A percentile compares a stretch with the other conserved stretches of the same genome.
Evolutionary conservation across 805 yeast genomes (phyloP).

Genomic region (Spathaspora hagerdaliae): DNA sequence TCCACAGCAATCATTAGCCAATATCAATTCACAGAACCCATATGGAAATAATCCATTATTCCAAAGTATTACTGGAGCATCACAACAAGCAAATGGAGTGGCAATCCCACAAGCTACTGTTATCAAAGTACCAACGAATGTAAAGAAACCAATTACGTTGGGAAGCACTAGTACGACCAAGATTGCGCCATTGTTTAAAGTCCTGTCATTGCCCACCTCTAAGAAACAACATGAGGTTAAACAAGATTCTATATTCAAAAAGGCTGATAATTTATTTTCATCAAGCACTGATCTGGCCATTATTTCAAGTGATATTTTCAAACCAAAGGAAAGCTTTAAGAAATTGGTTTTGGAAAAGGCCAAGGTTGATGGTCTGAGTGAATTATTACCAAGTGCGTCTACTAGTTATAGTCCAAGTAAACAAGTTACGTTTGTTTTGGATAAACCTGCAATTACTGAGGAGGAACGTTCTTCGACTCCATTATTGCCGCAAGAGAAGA

Average conservation of each 20-base stretch:
- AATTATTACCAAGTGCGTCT: not conserved
- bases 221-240: constrained; percentile 7
- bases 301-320: constrained; percentile 65
- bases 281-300: constrained; percentile 62
- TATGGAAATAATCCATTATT: constrained; percentile 79
- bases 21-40: constrained; percentile 48
- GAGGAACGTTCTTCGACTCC: not conserved
- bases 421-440: constrained; percentile 14
- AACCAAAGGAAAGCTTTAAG: constrained; percentile 54
- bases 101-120: constrained; percentile 24
- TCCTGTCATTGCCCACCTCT: constrained; percentile 14
- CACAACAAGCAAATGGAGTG: constrained; percentile 8
- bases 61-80: constrained; percentile 32
- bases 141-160: constrained; percentile 59
- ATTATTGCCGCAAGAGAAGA: not conserved
- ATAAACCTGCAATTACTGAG: constrained; percentile 1
- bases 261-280: constrained; percentile 25
- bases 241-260: constrained; percentile 8
- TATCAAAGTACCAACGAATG: constrained; percentile 13
- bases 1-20: constrained; percentile 21
- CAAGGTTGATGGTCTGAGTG: constrained; percentile 7
- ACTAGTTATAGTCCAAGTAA: constrained; percentile 10
- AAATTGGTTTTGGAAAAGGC: constrained; percentile 51
- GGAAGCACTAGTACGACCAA: constrained; percentile 49
- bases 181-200: constrained; percentile 50